Percentiles rank a stretch among this genome's conserved stretches.
Evolutionary conservation across 73 alveolate species (phyloP).

Genomic region (Tetrahymena elliotti): DNA sequence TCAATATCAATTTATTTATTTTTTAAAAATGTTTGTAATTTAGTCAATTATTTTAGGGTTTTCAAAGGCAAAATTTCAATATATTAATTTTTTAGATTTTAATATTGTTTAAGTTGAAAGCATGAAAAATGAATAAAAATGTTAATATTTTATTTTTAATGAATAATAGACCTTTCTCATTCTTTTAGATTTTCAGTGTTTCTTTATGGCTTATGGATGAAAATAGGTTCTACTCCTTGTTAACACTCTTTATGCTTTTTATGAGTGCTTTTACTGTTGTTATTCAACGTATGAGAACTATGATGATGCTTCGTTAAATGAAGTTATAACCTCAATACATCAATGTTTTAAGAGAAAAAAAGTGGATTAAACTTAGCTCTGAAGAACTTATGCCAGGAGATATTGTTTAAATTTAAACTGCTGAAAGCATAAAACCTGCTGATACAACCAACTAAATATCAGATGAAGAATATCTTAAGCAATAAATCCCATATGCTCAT

Average conservation of each 20-base stretch:
- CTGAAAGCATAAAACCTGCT: constrained; percentile 51
- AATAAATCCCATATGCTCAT: constrained; percentile 16
- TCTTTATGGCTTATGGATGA: constrained; percentile 95
- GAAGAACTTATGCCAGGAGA: constrained; percentile 91
- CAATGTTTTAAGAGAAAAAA: constrained; percentile 59
- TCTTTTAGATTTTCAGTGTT: constrained; percentile 90
- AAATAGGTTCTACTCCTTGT: constrained; percentile 86
- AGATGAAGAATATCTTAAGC: constrained; percentile 39
- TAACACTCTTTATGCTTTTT: constrained; percentile 80
- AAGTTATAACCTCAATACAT: constrained; percentile 81
- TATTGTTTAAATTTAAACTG: constrained; percentile 55
- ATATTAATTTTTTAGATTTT: too few species aligned
- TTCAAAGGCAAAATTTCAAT: too few species aligned
- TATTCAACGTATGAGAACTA: constrained; percentile 81
- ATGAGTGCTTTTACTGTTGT: constrained; percentile 90
- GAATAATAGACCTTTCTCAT: constrained; percentile 78
- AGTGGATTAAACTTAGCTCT: constrained; percentile 70
- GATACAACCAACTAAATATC: constrained; percentile 31
- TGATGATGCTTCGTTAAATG: constrained; percentile 89
- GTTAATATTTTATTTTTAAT: not conserved
- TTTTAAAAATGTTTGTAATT: not conserved
- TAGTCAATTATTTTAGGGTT: too few species aligned
- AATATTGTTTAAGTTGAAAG: not conserved
- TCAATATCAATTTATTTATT: not conserved
- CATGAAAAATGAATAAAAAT: not conserved